Percentiles rank a stretch among this genome's conserved stretches.
Evolutionary conservation across 768 basidiomycete genomes (phyloP).

Genomic region (Pleurotus salmoneostramineus): DNA sequence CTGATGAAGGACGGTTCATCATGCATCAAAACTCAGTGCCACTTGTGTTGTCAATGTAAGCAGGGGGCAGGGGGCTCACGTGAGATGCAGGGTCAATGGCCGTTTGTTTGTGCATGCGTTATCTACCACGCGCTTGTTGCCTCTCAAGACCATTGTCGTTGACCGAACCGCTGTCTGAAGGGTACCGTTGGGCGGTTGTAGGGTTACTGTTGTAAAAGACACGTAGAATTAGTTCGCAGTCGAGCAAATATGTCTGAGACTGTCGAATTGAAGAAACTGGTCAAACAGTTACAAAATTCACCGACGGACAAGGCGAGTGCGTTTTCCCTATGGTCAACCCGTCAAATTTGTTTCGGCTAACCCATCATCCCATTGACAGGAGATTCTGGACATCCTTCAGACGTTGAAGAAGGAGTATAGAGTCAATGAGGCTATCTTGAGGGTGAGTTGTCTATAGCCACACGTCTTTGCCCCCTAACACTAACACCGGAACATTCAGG

Average conservation of each 20-base stretch:
- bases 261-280: conserved; percentile 74
- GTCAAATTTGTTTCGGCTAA: conserved; percentile 30
- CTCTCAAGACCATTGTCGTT: too few relatives aligned
- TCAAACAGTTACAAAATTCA: conserved; percentile 71
- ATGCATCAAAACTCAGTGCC: too few relatives aligned
- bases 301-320: conserved; percentile 47
- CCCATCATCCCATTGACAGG: conserved; percentile 36
- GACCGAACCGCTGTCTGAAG: too few relatives aligned
- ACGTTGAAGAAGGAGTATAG: conserved; percentile 61
- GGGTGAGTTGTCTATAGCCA: conserved; percentile 50
- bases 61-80: too few relatives aligned
- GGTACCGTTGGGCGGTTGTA: background rate
- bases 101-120: too few relatives aligned
- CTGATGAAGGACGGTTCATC: too few relatives aligned
- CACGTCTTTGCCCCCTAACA: conserved; percentile 21
- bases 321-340: conserved; percentile 27
- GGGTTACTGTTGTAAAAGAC: background rate
- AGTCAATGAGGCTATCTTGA: conserved; percentile 69
- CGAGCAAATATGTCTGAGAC: conserved; percentile 40
- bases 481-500: conserved; percentile 41
- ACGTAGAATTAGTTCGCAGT: background rate
- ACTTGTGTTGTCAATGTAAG: too few relatives aligned
- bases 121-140: too few relatives aligned
- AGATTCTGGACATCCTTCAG: conserved; percentile 55
- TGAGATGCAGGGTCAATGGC: too few relatives aligned